A percentile compares a stretch with the other conserved stretches of the same genome.
Conservation (phyloP, 495 filamentous ascomycete genomes). For the Hamigera avellanea region DNA sequence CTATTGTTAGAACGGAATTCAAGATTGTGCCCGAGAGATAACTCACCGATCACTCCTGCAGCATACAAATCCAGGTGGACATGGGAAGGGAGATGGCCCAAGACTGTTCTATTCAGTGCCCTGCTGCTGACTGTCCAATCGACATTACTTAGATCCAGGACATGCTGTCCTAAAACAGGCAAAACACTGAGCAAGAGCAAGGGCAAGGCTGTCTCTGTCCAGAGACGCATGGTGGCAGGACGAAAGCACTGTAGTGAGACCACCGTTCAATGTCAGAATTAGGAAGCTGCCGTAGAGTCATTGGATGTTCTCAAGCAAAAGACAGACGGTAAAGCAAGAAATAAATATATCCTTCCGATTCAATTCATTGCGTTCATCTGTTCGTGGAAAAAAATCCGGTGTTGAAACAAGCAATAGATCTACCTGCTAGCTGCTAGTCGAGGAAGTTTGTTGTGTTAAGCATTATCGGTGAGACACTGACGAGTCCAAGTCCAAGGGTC, state of each 20-base stretch:
- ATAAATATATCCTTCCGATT: neutral
- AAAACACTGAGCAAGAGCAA: conserved; percentile 5
- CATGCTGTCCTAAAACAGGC: conserved; percentile 13
- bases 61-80: conserved; percentile 49
- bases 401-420: too few species aligned
- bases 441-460: too few species aligned
- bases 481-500: too few species aligned
- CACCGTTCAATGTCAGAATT: too few species aligned
- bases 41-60: conserved; percentile 34
- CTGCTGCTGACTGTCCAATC: conserved; percentile 45
- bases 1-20: conserved; percentile 1
- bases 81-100: conserved; percentile 50
- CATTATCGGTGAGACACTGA: too few species aligned
- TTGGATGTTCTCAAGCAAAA: neutral
- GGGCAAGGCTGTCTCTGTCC: conserved; percentile 7
- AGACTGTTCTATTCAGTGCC: conserved; percentile 41
- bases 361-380: too few species aligned
- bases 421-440: too few species aligned
- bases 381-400: too few species aligned
- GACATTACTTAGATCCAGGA: conserved; percentile 40
- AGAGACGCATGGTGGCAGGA: conserved; percentile 10
- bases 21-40: too few species aligned
- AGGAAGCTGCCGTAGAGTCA: too few species aligned
- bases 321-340: neutral
- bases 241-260: too few species aligned